Percentiles rank a stretch among this genome's conserved stretches.
phyloP scores from a whole-genome alignment of 1,139 yeast species.

The Candida smagusa region DNA sequence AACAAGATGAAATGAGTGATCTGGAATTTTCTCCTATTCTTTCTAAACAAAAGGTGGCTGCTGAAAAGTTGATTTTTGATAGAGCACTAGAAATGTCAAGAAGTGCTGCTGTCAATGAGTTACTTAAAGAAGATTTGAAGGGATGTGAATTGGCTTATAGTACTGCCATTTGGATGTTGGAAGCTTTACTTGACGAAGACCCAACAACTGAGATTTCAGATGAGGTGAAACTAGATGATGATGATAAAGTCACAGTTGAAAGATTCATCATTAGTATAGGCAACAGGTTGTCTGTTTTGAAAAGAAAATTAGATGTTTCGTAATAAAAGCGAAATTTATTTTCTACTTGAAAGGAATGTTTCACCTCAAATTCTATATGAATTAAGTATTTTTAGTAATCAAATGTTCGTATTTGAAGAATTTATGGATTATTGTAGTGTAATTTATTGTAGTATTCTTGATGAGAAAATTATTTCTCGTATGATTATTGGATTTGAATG shows the following conservation, averaged over 20 bases:
- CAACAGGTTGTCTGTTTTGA: slow-evolving; percentile 59
- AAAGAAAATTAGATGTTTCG: slow-evolving; percentile 32
- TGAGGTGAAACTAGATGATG: slow-evolving; percentile 50
- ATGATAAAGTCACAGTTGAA: slow-evolving; percentile 72
- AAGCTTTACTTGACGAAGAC: slow-evolving; percentile 69
- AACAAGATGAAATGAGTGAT: slow-evolving; percentile 6
- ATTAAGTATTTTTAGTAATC: too few species aligned
- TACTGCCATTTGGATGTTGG: slow-evolving; percentile 93
- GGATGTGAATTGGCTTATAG: slow-evolving; percentile 89
- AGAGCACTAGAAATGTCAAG: slow-evolving; percentile 91
- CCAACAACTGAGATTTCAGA: slow-evolving; percentile 18
- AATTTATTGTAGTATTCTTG: too few species aligned
- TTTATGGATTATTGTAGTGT: too few species aligned
- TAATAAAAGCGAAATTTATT: not conserved
- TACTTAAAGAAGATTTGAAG: slow-evolving; percentile 68
- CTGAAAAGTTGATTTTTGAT: slow-evolving; percentile 85
- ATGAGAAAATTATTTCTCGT: too few species aligned
- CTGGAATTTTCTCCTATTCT: slow-evolving; percentile 1
- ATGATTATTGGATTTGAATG: too few species aligned
- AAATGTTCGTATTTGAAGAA: too few species aligned
- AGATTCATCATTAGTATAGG: slow-evolving; percentile 75
- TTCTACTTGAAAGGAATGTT: too few species aligned
- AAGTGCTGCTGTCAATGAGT: slow-evolving; percentile 84
- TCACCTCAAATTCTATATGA: too few species aligned
- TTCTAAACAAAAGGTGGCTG: slow-evolving; percentile 39